Percentiles rank a stretch among this genome's conserved stretches.
phyloP scores from a whole-genome alignment of 164 flowering plant species.

The Stephania cephalantha region DNA sequence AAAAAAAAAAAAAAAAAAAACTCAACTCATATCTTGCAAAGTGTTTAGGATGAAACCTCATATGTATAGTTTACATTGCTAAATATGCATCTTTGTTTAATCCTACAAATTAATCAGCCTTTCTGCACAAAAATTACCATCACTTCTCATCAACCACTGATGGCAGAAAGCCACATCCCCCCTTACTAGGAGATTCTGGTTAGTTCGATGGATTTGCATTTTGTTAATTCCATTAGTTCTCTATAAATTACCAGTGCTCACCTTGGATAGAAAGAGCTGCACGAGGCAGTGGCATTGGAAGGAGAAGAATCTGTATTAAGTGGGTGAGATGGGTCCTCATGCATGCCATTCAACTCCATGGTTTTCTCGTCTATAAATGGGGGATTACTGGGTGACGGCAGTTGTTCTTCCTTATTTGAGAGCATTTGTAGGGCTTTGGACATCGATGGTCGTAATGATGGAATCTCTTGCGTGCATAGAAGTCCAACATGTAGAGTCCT shows the following conservation, averaged over 20 bases:
- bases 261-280: constrained; percentile 64
- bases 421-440: constrained; percentile 66
- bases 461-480: constrained; percentile 74
- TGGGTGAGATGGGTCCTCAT: constrained; percentile 29
- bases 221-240: neutral
- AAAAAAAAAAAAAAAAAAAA: too few relatives aligned
- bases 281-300: constrained; percentile 47
- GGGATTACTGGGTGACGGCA: constrained; percentile 64
- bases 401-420: constrained; percentile 40
- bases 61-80: neutral
- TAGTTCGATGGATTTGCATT: neutral
- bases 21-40: neutral
- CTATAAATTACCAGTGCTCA: constrained; percentile 24
- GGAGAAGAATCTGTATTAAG: constrained; percentile 19
- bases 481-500: constrained; percentile 77
- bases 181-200: neutral
- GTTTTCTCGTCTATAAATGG: constrained; percentile 77
- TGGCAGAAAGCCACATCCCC: neutral
- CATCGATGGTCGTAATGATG: constrained; percentile 70
- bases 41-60: neutral
- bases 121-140: neutral
- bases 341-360: constrained; percentile 39
- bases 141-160: neutral
- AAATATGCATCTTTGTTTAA: neutral
- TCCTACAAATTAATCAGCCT: neutral